A percentile compares a stretch with the other conserved stretches of the same genome.
phyloP scores from a whole-genome alignment of 2,329 filamentous ascomycete species.

The Teratosphaeria zuluensis region DNA sequence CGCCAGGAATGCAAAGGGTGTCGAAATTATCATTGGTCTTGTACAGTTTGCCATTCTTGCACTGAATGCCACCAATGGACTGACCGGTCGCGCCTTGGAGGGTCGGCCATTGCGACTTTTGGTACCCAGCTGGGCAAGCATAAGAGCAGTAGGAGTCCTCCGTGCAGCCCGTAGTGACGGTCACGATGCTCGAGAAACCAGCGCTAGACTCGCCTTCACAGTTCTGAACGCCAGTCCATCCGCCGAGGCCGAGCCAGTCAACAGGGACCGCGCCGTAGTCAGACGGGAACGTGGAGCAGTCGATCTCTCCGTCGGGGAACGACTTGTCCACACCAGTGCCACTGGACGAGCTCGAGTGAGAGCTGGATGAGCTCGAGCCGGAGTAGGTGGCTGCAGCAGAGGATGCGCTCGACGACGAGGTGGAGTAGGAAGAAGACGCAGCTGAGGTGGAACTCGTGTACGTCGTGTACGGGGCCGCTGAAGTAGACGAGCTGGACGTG shows the following conservation, averaged over 20 bases:
- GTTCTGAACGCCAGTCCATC: slow-evolving; percentile 70
- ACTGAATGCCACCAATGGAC: slow-evolving; percentile 81
- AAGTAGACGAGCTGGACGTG: not conserved
- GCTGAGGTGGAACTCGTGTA: not conserved
- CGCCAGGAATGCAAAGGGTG: slow-evolving; percentile 66
- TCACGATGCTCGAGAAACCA: slow-evolving; percentile 46
- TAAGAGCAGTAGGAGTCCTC: slow-evolving; percentile 76
- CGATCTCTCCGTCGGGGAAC: slow-evolving; percentile 67
- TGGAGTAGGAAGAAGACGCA: not conserved
- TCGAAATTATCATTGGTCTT: slow-evolving; percentile 59
- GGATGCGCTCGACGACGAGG: not conserved
- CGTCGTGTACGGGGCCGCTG: not conserved
- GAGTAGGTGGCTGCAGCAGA: slow-evolving; percentile 15
- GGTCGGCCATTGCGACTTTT: slow-evolving; percentile 82
- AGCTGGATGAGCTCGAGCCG: slow-evolving; percentile 8
- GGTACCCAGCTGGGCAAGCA: slow-evolving; percentile 79
- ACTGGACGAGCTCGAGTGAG: slow-evolving; percentile 9
- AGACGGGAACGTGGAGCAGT: slow-evolving; percentile 66
- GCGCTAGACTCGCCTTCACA: slow-evolving; percentile 17
- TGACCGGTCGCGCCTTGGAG: slow-evolving; percentile 70
- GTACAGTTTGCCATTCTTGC: slow-evolving; percentile 66
- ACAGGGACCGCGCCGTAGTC: slow-evolving; percentile 69
- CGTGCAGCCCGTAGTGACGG: slow-evolving; percentile 57
- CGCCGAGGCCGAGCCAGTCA: slow-evolving; percentile 57
- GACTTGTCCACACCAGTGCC: slow-evolving; percentile 45